Base-by-base conservation (phyloP, 495 filamentous ascomycete genomes). In the Lineolata rhizophorae region DNA sequence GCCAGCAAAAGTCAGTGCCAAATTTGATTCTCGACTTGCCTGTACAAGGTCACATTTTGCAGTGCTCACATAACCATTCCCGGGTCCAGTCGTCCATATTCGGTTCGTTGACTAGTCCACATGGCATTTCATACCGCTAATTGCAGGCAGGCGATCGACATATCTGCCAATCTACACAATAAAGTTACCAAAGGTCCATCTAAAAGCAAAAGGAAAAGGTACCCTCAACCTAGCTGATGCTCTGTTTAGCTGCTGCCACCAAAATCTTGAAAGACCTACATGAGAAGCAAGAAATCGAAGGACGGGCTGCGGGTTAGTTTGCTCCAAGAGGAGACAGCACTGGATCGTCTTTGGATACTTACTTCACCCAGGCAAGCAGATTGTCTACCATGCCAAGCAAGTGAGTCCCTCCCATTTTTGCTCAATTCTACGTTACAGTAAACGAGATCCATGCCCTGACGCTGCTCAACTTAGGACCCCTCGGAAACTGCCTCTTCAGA, bases 161-260 rank as follows among this genome's bases (percentile, higher is more conserved):
- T 77, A 29, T 71, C 64, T 20, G 56, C 61, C 14, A 76, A 78
- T 47, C 53, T 78, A 17, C 67, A 74, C 45, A 71, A 72, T 39
- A 67, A 65, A 43, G 65, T 78, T 32, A 66, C 65, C 15, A 78
- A 78, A 49, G 48, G 67, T 65, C 38, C 38, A 45, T 14, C 12
- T 5, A 13, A 15, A 10, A 27, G n/a, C n/a, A 12, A 9, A 26
- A 17, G 9, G 14, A 2, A 2, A 36, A 29, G 5, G 29, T 18
- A 13, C 39, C n/a, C 17, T n/a, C 19, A 5, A 30, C 29, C 37
- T 27, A 22, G 29, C 34, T 30, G 24, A 39, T 35, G 19, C 6
- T 34, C 8, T 9, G 21, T 16, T 9, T 26, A 67, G 63, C 68
- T 5, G 55, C 65, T 28, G 61, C 73, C n/a, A 57, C 60, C 8